These are phyloP conservation scores for Penicillium sp. DNA, from an alignment of 2,329 filamentous ascomycete species.

Conservation along the genomic window DNA sequence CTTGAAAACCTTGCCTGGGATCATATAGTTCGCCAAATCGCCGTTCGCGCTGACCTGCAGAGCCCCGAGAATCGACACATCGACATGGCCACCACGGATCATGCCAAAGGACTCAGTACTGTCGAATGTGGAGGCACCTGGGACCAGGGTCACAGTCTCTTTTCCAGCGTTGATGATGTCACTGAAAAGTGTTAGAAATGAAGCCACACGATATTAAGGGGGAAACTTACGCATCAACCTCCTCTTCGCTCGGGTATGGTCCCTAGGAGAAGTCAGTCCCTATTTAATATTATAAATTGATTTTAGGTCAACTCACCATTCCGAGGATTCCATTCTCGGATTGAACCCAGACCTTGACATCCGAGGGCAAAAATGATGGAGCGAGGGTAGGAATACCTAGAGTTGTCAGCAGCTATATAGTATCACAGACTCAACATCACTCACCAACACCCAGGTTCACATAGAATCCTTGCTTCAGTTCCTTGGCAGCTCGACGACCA, in stretches of 20 bases:
- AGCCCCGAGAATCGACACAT: constrained; percentile 78
- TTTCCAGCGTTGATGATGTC: constrained; percentile 87
- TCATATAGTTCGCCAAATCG: constrained; percentile 87
- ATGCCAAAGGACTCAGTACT: constrained; percentile 80
- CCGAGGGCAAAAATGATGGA: constrained; percentile 68
- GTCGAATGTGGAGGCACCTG: constrained; percentile 75
- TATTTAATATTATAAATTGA: neutral
- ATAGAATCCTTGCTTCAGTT: constrained; percentile 63
- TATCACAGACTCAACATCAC: constrained; percentile 1
- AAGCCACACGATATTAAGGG: neutral
- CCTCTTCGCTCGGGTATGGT: constrained; percentile 69
- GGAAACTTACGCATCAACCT: constrained; percentile 60
- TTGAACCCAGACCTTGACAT: constrained; percentile 76
- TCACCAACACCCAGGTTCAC: constrained; percentile 36
- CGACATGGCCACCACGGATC: constrained; percentile 81
- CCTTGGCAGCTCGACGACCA: constrained; percentile 72
- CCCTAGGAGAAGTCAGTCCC: constrained; percentile 44
- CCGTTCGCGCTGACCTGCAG: constrained; percentile 77
- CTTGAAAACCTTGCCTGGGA: constrained; percentile 81
- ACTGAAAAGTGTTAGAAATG: constrained; percentile 24
- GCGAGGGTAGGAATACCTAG: constrained; percentile 80
- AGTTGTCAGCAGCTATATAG: constrained; percentile 1
- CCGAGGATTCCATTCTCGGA: constrained; percentile 84
- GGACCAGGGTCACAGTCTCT: constrained; percentile 77
- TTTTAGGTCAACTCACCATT: constrained; percentile 49